A percentile compares a stretch with the other conserved stretches of the same genome.
Conservation (phyloP, 768 basidiomycete genomes). For the Naganishia antarctica region DNA sequence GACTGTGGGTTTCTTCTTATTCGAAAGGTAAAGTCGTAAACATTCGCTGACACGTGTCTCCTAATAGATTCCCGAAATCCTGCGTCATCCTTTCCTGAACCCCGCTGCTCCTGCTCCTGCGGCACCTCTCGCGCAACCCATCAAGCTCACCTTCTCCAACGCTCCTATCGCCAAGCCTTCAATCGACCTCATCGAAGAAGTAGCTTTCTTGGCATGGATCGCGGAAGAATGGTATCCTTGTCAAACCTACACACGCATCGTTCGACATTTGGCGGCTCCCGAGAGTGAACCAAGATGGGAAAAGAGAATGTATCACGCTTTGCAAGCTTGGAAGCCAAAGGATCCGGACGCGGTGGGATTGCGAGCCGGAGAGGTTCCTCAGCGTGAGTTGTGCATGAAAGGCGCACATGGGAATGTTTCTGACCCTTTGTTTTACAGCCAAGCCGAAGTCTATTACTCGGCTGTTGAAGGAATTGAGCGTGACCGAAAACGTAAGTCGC, state of each 20-base stretch:
- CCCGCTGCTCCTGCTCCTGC: constrained; percentile 25
- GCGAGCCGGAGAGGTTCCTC: constrained; percentile 20
- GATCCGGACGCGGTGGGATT: constrained; percentile 28
- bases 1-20: constrained; percentile 38
- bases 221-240: constrained; percentile 26
- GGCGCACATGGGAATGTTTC: neutral
- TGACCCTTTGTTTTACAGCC: neutral
- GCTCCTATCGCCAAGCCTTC: constrained; percentile 16
- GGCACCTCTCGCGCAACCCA: constrained; percentile 15
- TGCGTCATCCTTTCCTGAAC: constrained; percentile 39
- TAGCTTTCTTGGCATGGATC: constrained; percentile 24
- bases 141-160: constrained; percentile 14
- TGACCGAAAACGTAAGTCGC: constrained; percentile 14
- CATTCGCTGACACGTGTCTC: neutral
- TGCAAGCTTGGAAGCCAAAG: constrained; percentile 28
- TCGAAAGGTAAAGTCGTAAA: neutral
- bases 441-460: constrained; percentile 20
- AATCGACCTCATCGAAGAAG: constrained; percentile 17
- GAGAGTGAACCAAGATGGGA: constrained; percentile 22
- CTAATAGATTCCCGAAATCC: constrained; percentile 38
- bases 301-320: constrained; percentile 29
- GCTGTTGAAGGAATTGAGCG: constrained; percentile 15
- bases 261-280: constrained; percentile 8
- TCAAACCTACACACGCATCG: constrained; percentile 14
- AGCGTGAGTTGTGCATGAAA: neutral